phyloP scores from a whole-genome alignment of 108 stramenopile species.

The Cyclotella kingstonii region DNA sequence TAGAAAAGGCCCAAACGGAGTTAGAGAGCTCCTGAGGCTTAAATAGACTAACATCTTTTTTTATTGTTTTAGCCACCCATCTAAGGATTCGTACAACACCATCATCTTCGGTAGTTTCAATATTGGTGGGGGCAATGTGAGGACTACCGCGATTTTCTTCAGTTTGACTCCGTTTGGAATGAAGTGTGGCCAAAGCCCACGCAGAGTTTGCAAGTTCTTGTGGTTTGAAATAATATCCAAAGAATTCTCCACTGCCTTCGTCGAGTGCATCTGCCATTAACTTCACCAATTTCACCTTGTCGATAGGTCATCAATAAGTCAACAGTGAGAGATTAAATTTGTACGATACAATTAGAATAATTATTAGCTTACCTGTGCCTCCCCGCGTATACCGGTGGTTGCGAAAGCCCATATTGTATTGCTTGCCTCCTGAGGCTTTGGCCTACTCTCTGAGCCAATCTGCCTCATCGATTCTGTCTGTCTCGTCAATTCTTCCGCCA shows the following conservation, averaged over 20 bases:
- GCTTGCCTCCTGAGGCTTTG: conserved; percentile 57
- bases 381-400: conserved; percentile 51
- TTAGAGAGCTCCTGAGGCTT: conserved; percentile 72
- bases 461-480: conserved; percentile 22
- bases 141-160: conserved; percentile 7
- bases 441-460: conserved; percentile 7
- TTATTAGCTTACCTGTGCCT: conserved; percentile 31
- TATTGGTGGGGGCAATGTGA: conserved; percentile 5
- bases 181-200: conserved; percentile 77
- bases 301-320: no score
- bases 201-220: conserved; percentile 55
- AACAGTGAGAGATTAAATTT: no score
- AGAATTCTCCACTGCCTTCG: conserved; percentile 44
- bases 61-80: conserved; percentile 47
- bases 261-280: conserved; percentile 64
- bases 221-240: conserved; percentile 66
- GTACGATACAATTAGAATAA: neutral
- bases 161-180: conserved; percentile 42
- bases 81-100: conserved; percentile 64
- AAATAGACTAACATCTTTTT: conserved; percentile 42
- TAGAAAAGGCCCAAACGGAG: conserved; percentile 70
- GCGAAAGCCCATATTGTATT: conserved; percentile 83
- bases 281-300: conserved; percentile 43
- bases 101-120: conserved; percentile 32
- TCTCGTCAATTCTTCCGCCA: conserved; percentile 45